Evolutionary conservation across 768 basidiomycete species (phyloP).

Genomic region (Pilatotrama ljubarskyi): DNA sequence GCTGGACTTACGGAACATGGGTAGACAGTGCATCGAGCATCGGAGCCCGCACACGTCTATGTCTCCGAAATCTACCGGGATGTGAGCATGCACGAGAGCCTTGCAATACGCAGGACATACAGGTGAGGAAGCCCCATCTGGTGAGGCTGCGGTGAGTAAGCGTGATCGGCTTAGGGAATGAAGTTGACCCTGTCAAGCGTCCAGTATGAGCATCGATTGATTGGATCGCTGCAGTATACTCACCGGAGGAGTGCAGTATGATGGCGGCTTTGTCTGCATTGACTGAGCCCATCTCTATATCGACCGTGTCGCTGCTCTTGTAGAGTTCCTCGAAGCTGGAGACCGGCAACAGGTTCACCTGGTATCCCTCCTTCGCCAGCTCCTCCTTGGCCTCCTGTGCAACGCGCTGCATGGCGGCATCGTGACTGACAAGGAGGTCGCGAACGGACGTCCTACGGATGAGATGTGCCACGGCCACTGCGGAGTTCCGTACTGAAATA

Average conservation of each 20-base stretch:
- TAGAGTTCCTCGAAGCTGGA: slow-evolving; percentile 24
- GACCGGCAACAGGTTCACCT: slow-evolving; percentile 15
- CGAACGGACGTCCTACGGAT: slow-evolving; percentile 25
- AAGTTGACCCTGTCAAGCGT: slow-evolving; percentile 30
- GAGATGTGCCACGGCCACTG: slow-evolving; percentile 37
- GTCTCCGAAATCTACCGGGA: slow-evolving; percentile 13
- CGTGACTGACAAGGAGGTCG: slow-evolving; percentile 27
- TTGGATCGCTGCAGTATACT: neutral
- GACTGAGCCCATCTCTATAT: neutral
- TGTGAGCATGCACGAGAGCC: neutral
- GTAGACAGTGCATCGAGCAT: slow-evolving; percentile 22
- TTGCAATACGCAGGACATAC: no score
- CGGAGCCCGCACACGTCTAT: slow-evolving; percentile 21
- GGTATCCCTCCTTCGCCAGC: slow-evolving; percentile 5
- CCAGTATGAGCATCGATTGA: neutral
- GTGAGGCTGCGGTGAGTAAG: slow-evolving; percentile 19
- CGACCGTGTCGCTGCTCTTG: neutral
- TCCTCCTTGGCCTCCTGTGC: slow-evolving; percentile 18
- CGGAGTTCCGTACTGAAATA: slow-evolving; percentile 37
- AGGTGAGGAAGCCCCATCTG: slow-evolving; percentile 14
- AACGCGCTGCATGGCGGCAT: slow-evolving; percentile 22
- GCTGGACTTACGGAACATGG: slow-evolving; percentile 28
- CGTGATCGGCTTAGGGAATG: slow-evolving; percentile 32
- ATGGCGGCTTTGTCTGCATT: neutral
- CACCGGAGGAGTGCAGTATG: slow-evolving; percentile 25